Evolutionary conservation across 176 grass and related monocot species (phyloP).

Genomic region (Phoenix roebelenii): DNA sequence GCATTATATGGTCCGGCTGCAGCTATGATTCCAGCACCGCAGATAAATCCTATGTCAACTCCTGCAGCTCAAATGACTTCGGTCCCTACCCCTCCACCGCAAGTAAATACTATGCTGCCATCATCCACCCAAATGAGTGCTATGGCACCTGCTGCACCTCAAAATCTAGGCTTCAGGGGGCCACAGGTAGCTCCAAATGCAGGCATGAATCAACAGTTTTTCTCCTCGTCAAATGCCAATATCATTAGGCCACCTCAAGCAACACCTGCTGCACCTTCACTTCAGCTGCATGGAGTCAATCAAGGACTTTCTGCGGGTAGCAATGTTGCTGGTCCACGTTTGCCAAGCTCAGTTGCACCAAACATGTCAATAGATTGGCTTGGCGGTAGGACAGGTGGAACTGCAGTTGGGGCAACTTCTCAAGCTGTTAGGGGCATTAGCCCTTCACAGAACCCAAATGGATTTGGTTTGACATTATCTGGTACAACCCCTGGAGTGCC

Average conservation of each 20-base stretch:
- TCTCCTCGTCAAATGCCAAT: conserved; percentile 35
- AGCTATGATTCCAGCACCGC: conserved; percentile 75
- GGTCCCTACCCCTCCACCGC: conserved; percentile 19
- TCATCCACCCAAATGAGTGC: conserved; percentile 42
- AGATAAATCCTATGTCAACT: conserved; percentile 43
- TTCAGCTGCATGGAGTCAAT: conserved; percentile 40
- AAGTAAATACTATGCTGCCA: conserved; percentile 10
- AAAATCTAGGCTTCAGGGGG: conserved; percentile 44
- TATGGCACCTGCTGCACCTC: conserved; percentile 25
- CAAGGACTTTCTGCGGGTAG: conserved; percentile 37
- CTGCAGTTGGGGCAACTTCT: conserved; percentile 26
- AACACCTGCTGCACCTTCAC: background rate
- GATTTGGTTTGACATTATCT: conserved; percentile 46
- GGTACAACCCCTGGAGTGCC: conserved; percentile 28
- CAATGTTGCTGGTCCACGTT: conserved; percentile 31
- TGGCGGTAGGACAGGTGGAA: conserved; percentile 31
- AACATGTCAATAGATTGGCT: conserved; percentile 51
- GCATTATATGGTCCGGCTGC: conserved; percentile 87
- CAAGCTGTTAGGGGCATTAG: conserved; percentile 31
- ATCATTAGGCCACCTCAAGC: conserved; percentile 55
- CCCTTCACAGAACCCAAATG: conserved; percentile 34
- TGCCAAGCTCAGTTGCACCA: conserved; percentile 10
- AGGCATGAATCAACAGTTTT: conserved; percentile 55
- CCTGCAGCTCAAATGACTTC: conserved; percentile 32
- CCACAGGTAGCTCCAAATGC: conserved; percentile 38